Percentiles rank a stretch among this genome's conserved stretches.
These are phyloP conservation scores for Agrocybe praecox DNA, from an alignment of 768 basidiomycete genomes.

Conservation along the genomic window DNA sequence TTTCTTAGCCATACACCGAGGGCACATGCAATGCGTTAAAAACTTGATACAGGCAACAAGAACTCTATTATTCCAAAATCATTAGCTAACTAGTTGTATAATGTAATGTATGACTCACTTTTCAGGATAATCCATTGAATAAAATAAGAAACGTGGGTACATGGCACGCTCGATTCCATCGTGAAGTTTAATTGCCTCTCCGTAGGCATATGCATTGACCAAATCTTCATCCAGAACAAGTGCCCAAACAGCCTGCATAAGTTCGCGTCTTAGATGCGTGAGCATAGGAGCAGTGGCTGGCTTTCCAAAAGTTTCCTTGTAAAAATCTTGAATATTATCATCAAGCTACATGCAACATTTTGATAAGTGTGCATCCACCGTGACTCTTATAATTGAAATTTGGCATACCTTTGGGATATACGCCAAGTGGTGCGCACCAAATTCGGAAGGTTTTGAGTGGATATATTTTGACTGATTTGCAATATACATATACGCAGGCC, in stretches of 20 bases:
- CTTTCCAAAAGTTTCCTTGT: slow-evolving; percentile 8
- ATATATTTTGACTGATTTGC: slow-evolving; percentile 41
- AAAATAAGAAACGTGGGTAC: neutral
- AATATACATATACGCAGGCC: slow-evolving; percentile 42
- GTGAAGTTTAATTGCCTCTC: slow-evolving; percentile 3
- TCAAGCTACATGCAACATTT: too few relatives aligned
- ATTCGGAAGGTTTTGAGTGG: slow-evolving; percentile 24
- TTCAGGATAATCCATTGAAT: neutral
- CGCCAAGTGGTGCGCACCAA: slow-evolving; percentile 37
- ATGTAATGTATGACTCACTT: neutral
- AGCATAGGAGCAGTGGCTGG: slow-evolving; percentile 8
- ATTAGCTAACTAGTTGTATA: too few relatives aligned
- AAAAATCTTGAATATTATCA: slow-evolving; percentile 20
- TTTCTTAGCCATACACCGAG: slow-evolving; percentile 34
- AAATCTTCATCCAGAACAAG: slow-evolving; percentile 17
- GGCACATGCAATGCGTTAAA: slow-evolving; percentile 36
- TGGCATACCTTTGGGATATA: slow-evolving; percentile 38
- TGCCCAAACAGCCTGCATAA: slow-evolving; percentile 18
- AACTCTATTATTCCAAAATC: slow-evolving; percentile 17
- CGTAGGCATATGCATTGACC: slow-evolving; percentile 20
- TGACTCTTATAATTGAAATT: neutral
- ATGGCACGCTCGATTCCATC: neutral
- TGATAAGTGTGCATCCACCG: neutral
- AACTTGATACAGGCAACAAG: slow-evolving; percentile 32
- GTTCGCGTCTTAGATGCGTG: slow-evolving; percentile 17